Base-by-base conservation (phyloP, 192 early-diverging fungal genomes). In the Coemansia asiatica region DNA sequence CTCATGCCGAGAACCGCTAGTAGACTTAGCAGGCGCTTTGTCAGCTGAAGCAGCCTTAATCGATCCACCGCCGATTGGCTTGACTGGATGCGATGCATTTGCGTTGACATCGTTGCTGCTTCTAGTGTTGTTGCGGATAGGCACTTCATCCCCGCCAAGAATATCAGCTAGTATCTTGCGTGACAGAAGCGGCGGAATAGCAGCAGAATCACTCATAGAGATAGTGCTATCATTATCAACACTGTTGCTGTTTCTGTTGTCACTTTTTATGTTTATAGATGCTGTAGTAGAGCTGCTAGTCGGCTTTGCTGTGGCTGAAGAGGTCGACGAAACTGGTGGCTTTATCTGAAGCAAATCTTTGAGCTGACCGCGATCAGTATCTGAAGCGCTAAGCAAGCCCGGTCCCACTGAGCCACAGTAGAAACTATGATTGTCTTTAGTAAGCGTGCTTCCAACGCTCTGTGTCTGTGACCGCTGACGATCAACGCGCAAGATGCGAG, bases 111-210 rank as follows among this genome's bases (percentile, higher is more conserved):
- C 19, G 9, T 54, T 54, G 25, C 51, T 21, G 26, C 22, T 28
- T 3, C 50, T 36, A 22, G 21, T 53, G 21, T 46, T 28, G 50
- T 26, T 16, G 56, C 50, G 47, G 10, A 50, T 47, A 8, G 75
- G 46, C 15, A 38, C 49, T 51, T 65, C 63, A 23, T 54, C 54
- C 6, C 69, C 67, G 33, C 49, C 71, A 16, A 79, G 61, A 51
- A 79, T 66, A 5, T 79, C 76, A 1, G 76, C 71, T 8, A 79
- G 67, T 67, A 79, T 69, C 1, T 67, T 56, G 23, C 69, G 71
- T 3, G 76, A 67, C 7, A 79, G 60, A 25, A 79, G 61, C 5
- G 76, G 67, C 0, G 62, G 71, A 31, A 59, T 57, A 5, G 62
- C 21, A 5, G 31, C 31, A 26, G 25, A 6, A 27, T 27, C 21